phyloP scores from a whole-genome alignment of 257 asterid species.

The Fraxinus cuspidata region DNA sequence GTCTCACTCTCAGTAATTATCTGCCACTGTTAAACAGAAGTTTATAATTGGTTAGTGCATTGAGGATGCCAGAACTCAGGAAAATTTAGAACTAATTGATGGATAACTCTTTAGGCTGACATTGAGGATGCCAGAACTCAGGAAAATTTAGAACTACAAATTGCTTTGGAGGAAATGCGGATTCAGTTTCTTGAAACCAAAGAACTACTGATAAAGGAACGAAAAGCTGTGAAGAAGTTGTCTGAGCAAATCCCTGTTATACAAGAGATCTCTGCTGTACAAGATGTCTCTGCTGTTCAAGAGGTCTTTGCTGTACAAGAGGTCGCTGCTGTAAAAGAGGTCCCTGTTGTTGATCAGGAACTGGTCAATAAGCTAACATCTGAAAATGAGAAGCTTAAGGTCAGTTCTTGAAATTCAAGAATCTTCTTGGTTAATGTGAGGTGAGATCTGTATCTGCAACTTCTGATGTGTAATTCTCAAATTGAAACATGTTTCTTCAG shows the following conservation, averaged over 20 bases:
- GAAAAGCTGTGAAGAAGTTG: slow-evolving; percentile 37
- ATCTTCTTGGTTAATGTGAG: slow-evolving; percentile 8
- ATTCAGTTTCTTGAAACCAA: slow-evolving; percentile 56
- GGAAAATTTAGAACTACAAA: slow-evolving; percentile 58
- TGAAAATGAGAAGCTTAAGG: slow-evolving; percentile 87
- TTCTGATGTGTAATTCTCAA: slow-evolving; percentile 18
- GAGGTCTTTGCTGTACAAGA: slow-evolving; percentile 31
- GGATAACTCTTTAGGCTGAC: slow-evolving; percentile 32
- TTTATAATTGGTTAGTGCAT: slow-evolving; percentile 14
- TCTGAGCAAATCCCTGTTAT: slow-evolving; percentile 34
- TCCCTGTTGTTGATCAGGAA: slow-evolving; percentile 54
- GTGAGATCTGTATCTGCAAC: slow-evolving; percentile 17
- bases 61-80: slow-evolving; percentile 66
- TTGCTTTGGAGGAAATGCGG: slow-evolving; percentile 61
- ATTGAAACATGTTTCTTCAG: slow-evolving; percentile 43
- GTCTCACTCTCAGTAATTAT: not conserved
- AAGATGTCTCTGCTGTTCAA: slow-evolving; percentile 28
- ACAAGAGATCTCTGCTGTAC: slow-evolving; percentile 30
- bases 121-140: slow-evolving; percentile 61
- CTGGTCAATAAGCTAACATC: slow-evolving; percentile 51
- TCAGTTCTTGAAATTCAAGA: slow-evolving; percentile 32
- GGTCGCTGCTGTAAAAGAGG: slow-evolving; percentile 31
- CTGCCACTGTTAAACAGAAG: not conserved
- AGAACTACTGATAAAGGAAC: slow-evolving; percentile 48
- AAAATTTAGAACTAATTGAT: slow-evolving; percentile 38